Evolutionary conservation across 106 monocot genomes (phyloP).

Genomic region (Triglochin maritima): DNA sequence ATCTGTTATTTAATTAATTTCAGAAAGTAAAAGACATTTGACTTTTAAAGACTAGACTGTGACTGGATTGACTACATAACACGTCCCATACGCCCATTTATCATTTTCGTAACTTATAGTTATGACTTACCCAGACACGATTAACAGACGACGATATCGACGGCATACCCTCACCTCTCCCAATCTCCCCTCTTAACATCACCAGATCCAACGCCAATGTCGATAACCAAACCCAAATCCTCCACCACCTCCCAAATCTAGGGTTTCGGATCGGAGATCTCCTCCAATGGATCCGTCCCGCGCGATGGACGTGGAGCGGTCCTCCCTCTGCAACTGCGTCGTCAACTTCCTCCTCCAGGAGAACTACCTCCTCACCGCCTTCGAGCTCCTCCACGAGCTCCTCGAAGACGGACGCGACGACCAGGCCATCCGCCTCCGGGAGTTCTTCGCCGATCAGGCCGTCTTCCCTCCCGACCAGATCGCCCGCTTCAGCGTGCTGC

Average conservation of each 20-base stretch:
- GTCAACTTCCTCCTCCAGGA: constrained; percentile 92
- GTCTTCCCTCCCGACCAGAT: constrained; percentile 79
- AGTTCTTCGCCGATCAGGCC: constrained; percentile 61
- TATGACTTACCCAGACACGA: too few species aligned
- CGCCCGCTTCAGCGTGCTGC: constrained; percentile 48
- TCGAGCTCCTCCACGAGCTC: constrained; percentile 97
- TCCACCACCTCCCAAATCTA: neutral
- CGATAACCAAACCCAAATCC: neutral
- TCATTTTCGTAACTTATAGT: too few species aligned
- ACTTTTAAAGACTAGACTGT: too few species aligned
- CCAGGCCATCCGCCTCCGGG: constrained; percentile 84
- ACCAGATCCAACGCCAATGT: neutral
- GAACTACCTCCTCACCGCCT: constrained; percentile 81
- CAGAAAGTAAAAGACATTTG: too few species aligned
- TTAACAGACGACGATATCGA: too few species aligned
- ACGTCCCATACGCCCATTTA: too few species aligned
- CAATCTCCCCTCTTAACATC: neutral
- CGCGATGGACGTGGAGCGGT: constrained; percentile 49
- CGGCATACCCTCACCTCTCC: too few species aligned
- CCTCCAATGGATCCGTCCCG: constrained; percentile 4
- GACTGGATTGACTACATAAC: too few species aligned
- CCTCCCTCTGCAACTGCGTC: constrained; percentile 96
- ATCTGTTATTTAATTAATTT: too few species aligned
- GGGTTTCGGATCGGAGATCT: neutral
- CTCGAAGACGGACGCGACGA: constrained; percentile 84